A percentile compares a stretch with the other conserved stretches of the same genome.
Conservation (phyloP, 768 basidiomycete genomes). For the Suillus cothurnatus region DNA sequence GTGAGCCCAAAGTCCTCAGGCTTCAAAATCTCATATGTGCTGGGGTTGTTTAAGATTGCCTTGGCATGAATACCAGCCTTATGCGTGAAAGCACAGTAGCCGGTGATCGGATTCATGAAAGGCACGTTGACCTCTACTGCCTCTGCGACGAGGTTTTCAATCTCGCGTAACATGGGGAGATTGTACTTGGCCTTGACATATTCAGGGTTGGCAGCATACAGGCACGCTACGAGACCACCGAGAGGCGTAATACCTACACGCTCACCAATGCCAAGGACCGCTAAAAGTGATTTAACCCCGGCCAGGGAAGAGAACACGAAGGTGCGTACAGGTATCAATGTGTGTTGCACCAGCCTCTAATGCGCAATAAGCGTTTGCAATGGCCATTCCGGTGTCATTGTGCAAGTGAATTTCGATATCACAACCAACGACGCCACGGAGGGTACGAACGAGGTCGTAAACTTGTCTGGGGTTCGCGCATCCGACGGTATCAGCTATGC, state of each 20-base stretch:
- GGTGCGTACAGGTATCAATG: conserved; percentile 86
- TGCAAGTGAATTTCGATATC: conserved; percentile 99
- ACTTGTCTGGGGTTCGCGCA: conserved; percentile 99
- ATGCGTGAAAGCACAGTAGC: conserved; percentile 99
- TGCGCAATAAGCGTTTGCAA: conserved; percentile 97
- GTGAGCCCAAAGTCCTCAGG: conserved; percentile 98
- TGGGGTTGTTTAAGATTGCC: conserved; percentile 99
- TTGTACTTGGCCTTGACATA: conserved; percentile 99
- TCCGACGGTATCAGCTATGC: conserved; percentile 98
- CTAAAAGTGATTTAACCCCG: conserved; percentile 39
- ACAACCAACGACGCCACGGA: conserved; percentile 94
- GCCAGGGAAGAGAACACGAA: neutral
- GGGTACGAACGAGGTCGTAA: conserved; percentile 95
- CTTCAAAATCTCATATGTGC: conserved; percentile 98
- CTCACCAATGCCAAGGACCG: conserved; percentile 97
- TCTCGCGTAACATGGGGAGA: conserved; percentile 93
- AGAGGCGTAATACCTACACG: conserved; percentile 98
- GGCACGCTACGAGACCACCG: conserved; percentile 94
- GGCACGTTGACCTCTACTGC: conserved; percentile 98
- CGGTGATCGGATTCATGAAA: conserved; percentile 95
- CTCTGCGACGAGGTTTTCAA: conserved; percentile 98
- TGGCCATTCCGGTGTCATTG: conserved; percentile 98
- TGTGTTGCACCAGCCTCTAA: conserved; percentile 99
- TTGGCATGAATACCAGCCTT: conserved; percentile 99
- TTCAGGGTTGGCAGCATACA: conserved; percentile 96